Base-by-base conservation (phyloP, 768 basidiomycete genomes). In the Boletus patriciae region DNA sequence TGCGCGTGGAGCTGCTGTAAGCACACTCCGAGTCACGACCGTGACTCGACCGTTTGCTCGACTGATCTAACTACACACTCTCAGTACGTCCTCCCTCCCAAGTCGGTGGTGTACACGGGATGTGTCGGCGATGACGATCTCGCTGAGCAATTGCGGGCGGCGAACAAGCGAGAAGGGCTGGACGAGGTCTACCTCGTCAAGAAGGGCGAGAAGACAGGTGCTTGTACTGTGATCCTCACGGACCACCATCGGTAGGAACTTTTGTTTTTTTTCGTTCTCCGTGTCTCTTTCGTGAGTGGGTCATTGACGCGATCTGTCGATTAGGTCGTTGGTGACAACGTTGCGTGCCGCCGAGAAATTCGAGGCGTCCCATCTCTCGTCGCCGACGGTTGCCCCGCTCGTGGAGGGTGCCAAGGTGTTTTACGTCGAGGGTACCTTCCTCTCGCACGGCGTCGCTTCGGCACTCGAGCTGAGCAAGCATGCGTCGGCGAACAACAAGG, bases 371-470 rank as follows among this genome's bases (percentile, higher is more conserved):
- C 93, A 98, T 74, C 80, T 99, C 44, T 79, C 82, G 10, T 87
- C 91, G 11, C 80, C 88, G 15, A 74, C 78, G 50, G 85, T 98
- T 60, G 86, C 90, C 27, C 81, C 86, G 34, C 77, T 94, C 62
- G 78, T 98, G 66, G 81, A 90, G 7, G 80, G 77, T 45, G 96
- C 95, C 56, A 87, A 90, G 69, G 82, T 83, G 70, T 97, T 83
- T 80, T 99, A 99, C 77, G 85, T 98, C 58, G 96, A 94, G 67
- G 96, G 96, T 9, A 98, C 88, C 80, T 98, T 99, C 86, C 82
- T 98, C 57, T 96, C 96, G 16, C 96, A 99, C 70, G 96, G 97
- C 44, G 70, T 82, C 54, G 83, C 85, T 53, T 80, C 83, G 54
- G 85, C 84, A 47, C 73, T 92, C 38, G 79, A 87, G 65, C 76